These are phyloP conservation scores for Malbranchea zuffiana DNA, from an alignment of 2,329 filamentous ascomycete genomes.

Conservation along the genomic window DNA sequence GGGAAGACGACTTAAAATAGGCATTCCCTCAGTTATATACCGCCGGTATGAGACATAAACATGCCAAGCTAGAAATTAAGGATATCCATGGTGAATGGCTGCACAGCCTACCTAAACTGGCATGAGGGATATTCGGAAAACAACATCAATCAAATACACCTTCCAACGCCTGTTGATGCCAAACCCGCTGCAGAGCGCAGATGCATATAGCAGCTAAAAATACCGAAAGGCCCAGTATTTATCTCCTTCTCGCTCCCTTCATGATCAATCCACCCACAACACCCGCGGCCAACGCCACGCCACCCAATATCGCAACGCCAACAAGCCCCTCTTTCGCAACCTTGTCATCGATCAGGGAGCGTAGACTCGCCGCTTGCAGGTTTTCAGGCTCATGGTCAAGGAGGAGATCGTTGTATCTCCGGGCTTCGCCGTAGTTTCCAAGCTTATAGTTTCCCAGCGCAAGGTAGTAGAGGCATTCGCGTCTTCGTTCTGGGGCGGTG, in stretches of 20 bases:
- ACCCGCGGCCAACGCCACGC: constrained; percentile 85
- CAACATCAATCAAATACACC: constrained; percentile 3
- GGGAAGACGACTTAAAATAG: too few species aligned
- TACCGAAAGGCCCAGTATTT: constrained; percentile 9
- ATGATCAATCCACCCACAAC: constrained; percentile 81
- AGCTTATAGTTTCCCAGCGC: constrained; percentile 97
- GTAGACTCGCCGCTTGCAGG: constrained; percentile 77
- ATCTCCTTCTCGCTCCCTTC: constrained; percentile 57
- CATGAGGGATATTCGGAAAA: constrained; percentile 1
- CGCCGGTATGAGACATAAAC: too few species aligned
- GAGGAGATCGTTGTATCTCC: constrained; percentile 86
- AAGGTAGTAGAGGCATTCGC: constrained; percentile 97
- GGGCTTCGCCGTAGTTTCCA: constrained; percentile 89
- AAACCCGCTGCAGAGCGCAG: background rate
- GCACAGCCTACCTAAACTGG: background rate
- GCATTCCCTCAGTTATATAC: too few species aligned
- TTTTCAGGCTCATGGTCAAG: constrained; percentile 86
- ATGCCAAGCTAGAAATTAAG: too few species aligned
- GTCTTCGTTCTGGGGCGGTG: constrained; percentile 77
- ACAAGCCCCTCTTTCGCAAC: constrained; percentile 89
- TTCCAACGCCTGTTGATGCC: constrained; percentile 8
- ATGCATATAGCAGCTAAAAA: background rate
- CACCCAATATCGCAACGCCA: constrained; percentile 89
- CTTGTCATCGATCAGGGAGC: constrained; percentile 84
- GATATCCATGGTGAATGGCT: background rate